Base-by-base conservation (phyloP, 768 basidiomycete genomes). In the Phanerodontia chrysosporium region DNA sequence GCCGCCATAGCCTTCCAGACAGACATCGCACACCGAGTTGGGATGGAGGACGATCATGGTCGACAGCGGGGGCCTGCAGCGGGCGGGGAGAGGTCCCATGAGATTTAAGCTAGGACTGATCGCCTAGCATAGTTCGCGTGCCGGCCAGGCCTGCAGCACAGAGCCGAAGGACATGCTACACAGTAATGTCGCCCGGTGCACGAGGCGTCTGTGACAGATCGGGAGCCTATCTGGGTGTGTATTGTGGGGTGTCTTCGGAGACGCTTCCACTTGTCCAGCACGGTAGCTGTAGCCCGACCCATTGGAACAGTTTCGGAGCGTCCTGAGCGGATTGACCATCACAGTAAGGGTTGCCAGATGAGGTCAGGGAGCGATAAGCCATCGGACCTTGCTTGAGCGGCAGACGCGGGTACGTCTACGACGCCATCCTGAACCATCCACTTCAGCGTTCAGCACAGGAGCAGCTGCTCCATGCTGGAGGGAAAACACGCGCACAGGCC, bases 21-120 rank as follows among this genome's bases (percentile, higher is more conserved):
- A 91, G 66, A 90, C 80, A 73, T 90, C 89, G 79, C 89, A 91
- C 51, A 77, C 75, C 66, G 89, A 89, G 66, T 79, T 80, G 60
- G 81, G 68, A 65, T 82, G 81, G 69, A 88, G 69, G 70, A 80
- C 81, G 66, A 90, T 80, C 90, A 90, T 90, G 73, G 72, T 73
- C 71, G 71, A 65, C 69, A 70, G 66, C 36, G 36, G 55, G 64
- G 65, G 62, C 63, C 65, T 64, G 60, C 66, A 56, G 60, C 55
- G 56, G 64, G 60, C 48, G 58, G 54, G 66, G 64, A 61, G 56
- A 62, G 67, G 51, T 52, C 39, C 48, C 51, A 32, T 57, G 53
- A 30, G 53, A 61, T 61, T 60, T 64, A 64, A 61, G 53, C 60
- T 64, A 49, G 52, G 36, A 35, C 51, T 61, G 65, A 62, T 68